These are phyloP conservation scores for Solanum hybrid DNA, from an alignment of 305 asterid species.

Conservation along the genomic window DNA sequence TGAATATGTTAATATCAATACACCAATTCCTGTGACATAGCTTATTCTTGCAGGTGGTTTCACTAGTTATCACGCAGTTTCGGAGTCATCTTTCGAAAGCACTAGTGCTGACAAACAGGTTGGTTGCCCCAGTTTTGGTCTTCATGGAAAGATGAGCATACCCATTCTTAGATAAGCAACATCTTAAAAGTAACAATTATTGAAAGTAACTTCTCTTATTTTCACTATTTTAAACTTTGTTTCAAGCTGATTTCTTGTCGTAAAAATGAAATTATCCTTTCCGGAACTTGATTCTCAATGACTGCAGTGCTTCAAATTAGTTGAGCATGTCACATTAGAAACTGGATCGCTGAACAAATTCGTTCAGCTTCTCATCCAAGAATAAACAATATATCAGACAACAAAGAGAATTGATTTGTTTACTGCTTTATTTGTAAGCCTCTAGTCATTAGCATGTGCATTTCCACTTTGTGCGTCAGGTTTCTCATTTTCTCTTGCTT, in stretches of 20 bases:
- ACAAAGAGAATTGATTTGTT: neutral
- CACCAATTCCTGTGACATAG: constrained; percentile 13
- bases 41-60: constrained; percentile 53
- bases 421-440: neutral
- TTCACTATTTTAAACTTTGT: neutral
- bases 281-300: neutral
- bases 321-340: neutral
- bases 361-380: neutral
- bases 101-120: constrained; percentile 92
- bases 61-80: constrained; percentile 69
- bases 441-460: neutral
- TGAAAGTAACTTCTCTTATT: neutral
- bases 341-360: neutral
- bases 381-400: neutral
- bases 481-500: neutral
- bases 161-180: neutral
- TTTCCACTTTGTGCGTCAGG: neutral
- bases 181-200: neutral
- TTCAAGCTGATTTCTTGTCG: neutral
- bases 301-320: neutral
- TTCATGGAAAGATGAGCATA: constrained; percentile 4
- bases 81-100: constrained; percentile 90
- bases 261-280: neutral
- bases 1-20: neutral
- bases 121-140: neutral